These are phyloP conservation scores for Terfezia claveryi DNA, from an alignment of 495 filamentous ascomycete species.

Conservation along the genomic window DNA sequence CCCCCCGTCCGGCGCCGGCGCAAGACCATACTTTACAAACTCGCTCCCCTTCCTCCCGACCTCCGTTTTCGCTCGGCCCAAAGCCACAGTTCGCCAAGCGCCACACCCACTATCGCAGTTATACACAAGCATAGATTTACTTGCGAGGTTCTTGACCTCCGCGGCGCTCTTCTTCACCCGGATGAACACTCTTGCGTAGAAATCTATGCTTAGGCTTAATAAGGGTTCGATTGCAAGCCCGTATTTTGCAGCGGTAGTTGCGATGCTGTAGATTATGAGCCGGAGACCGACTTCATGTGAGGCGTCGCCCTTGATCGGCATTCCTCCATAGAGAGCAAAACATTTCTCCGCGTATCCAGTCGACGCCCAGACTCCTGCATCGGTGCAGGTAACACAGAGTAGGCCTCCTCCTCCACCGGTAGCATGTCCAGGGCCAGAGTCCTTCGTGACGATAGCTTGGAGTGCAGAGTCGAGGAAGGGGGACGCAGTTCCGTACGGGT, in stretches of 20 bases:
- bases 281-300: slow-evolving; percentile 80
- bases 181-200: slow-evolving; percentile 81
- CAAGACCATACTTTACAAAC: slow-evolving; percentile 52
- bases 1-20: slow-evolving; percentile 40
- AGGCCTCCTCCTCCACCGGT: slow-evolving; percentile 36
- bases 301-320: slow-evolving; percentile 58
- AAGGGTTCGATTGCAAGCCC: slow-evolving; percentile 82
- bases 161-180: slow-evolving; percentile 53
- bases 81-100: slow-evolving; percentile 55
- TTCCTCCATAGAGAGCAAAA: slow-evolving; percentile 72
- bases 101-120: slow-evolving; percentile 78
- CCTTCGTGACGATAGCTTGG: slow-evolving; percentile 41
- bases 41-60: slow-evolving; percentile 43
- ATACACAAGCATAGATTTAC: slow-evolving; percentile 84
- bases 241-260: slow-evolving; percentile 58
- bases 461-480: slow-evolving; percentile 82
- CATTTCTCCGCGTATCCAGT: slow-evolving; percentile 82
- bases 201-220: slow-evolving; percentile 83
- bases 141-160: slow-evolving; percentile 68
- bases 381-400: slow-evolving; percentile 88
- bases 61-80: slow-evolving; percentile 41
- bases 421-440: slow-evolving; percentile 8
- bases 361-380: slow-evolving; percentile 83
- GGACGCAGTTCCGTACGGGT: slow-evolving; percentile 82
- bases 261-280: slow-evolving; percentile 59